Evolutionary conservation across 129 eudicot species (phyloP).

Genomic region (Flaveria bidentis): DNA sequence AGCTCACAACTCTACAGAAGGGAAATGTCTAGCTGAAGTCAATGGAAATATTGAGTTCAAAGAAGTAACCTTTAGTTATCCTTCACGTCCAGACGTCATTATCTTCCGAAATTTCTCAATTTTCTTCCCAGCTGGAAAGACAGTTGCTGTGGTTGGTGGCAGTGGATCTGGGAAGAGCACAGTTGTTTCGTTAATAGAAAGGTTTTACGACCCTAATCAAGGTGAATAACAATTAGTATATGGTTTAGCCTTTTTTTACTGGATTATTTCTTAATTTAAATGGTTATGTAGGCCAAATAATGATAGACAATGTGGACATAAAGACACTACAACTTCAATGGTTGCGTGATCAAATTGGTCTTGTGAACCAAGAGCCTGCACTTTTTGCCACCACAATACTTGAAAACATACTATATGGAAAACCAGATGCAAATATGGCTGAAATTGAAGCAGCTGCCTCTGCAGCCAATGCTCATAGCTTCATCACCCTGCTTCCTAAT

Average conservation of each 20-base stretch:
- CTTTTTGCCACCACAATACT: conserved; percentile 96
- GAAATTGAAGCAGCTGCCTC: conserved; percentile 90
- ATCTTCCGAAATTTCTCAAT: conserved; percentile 79
- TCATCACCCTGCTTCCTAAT: conserved; percentile 80
- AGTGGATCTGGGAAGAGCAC: conserved; percentile 99
- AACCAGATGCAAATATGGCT: conserved; percentile 76
- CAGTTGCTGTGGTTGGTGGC: conserved; percentile 97
- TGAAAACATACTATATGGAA: conserved; percentile 90
- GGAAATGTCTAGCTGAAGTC: conserved; percentile 64
- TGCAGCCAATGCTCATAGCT: conserved; percentile 96
- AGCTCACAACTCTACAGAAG: conserved; percentile 56
- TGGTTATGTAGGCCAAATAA: conserved; percentile 62
- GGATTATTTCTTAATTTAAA: background rate
- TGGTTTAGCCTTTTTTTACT: background rate
- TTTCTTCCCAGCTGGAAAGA: conserved; percentile 92
- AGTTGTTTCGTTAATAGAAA: conserved; percentile 82
- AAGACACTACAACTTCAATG: conserved; percentile 76
- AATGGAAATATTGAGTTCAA: conserved; percentile 89
- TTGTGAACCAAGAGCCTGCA: conserved; percentile 98
- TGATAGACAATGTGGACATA: conserved; percentile 84
- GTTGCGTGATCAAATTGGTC: conserved; percentile 89
- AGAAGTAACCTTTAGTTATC: conserved; percentile 85
- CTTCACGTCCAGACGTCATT: conserved; percentile 93
- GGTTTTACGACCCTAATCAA: conserved; percentile 92
- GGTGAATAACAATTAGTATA: conserved; percentile 42